Conservation (phyloP, 2,329 filamentous ascomycete species). For the Trichoderma asperellum region DNA sequence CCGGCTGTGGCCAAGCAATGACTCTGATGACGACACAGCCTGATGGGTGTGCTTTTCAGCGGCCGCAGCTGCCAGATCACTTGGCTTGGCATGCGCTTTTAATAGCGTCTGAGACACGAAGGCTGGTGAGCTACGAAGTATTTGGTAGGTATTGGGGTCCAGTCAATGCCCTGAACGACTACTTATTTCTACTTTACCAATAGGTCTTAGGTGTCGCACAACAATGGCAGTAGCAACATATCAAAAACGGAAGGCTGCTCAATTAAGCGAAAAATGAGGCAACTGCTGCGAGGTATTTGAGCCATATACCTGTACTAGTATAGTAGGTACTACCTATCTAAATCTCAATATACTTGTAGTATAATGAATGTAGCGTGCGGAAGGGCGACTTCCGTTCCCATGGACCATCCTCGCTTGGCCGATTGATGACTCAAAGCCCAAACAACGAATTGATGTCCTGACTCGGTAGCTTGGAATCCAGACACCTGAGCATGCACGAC, state of each 20-base stretch:
- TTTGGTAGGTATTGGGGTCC: background rate
- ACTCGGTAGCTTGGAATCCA: background rate
- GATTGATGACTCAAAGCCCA: background rate
- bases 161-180: background rate
- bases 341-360: too few relatives aligned
- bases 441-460: background rate
- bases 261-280: slow-evolving; percentile 3
- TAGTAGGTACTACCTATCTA: too few relatives aligned
- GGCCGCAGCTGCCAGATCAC: slow-evolving; percentile 11
- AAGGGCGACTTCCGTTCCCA: background rate
- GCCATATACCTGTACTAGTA: background rate
- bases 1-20: slow-evolving; percentile 2
- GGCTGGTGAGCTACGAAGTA: background rate
- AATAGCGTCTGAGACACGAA: background rate
- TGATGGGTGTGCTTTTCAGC: slow-evolving; percentile 1
- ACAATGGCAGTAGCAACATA: background rate
- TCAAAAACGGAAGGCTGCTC: background rate
- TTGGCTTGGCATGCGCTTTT: background rate
- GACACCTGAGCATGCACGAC: background rate
- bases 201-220: too few relatives aligned
- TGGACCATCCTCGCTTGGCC: background rate
- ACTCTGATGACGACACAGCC: slow-evolving; percentile 10
- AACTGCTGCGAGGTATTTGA: background rate
- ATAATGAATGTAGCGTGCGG: background rate
- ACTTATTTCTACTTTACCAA: background rate